phyloP scores from a whole-genome alignment of 176 grass and related monocot species.

The Chloris gayana region DNA sequence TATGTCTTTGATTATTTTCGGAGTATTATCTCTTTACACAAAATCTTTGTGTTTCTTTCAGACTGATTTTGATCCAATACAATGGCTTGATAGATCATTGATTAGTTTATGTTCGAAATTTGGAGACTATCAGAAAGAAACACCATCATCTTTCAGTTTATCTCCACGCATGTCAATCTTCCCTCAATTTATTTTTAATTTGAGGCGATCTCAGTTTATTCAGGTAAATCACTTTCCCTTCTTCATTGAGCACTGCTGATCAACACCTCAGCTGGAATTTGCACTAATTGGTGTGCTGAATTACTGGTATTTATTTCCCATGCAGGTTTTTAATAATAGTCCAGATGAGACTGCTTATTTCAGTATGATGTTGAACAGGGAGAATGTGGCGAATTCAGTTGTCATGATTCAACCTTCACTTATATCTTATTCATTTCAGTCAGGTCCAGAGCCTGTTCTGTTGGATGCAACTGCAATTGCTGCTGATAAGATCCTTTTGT shows the following conservation, averaged over 20 bases:
- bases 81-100: conserved; percentile 88
- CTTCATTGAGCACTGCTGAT: conserved; percentile 29
- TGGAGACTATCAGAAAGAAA: conserved; percentile 94
- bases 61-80: conserved; percentile 93
- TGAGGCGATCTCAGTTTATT: conserved; percentile 93
- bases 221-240: conserved; percentile 55
- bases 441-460: conserved; percentile 63
- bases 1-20: conserved; percentile 7
- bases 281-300: conserved; percentile 13
- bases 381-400: conserved; percentile 68
- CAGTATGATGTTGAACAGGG: conserved; percentile 75
- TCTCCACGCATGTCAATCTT: conserved; percentile 91
- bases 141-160: conserved; percentile 83
- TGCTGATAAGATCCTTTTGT: conserved; percentile 71
- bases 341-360: conserved; percentile 90
- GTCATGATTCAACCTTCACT: conserved; percentile 94
- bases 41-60: conserved; percentile 45
- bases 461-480: conserved; percentile 81
- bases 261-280: conserved; percentile 9
- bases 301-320: conserved; percentile 37
- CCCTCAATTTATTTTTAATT: conserved; percentile 90
- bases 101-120: conserved; percentile 90
- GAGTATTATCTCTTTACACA: conserved; percentile 31
- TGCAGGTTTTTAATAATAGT: conserved; percentile 83
- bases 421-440: conserved; percentile 81